Conservation (phyloP, 495 filamentous ascomycete genomes). For the Geopyxis carbonaria region DNA sequence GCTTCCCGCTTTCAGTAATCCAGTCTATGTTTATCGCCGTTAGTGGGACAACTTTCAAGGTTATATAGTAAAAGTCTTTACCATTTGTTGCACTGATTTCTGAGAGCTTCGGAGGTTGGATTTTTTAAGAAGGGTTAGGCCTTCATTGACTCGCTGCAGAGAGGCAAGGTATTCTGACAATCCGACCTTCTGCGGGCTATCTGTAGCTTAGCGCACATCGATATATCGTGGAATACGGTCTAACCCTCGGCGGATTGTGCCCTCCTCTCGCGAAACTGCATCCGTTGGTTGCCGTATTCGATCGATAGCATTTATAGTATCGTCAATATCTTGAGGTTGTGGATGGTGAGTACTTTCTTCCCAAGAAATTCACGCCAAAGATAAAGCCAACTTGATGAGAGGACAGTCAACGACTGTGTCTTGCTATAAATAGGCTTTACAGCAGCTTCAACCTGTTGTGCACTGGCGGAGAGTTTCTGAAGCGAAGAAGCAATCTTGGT, state of each 20-base stretch:
- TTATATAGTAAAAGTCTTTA: conserved; percentile 1
- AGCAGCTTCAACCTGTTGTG: conserved; percentile 75
- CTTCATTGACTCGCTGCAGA: conserved; percentile 70
- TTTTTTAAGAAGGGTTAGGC: conserved; percentile 59
- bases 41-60: conserved; percentile 9
- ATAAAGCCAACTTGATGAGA: conserved; percentile 48
- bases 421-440: conserved; percentile 87
- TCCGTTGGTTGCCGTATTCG: conserved; percentile 74
- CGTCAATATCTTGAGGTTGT: conserved; percentile 81
- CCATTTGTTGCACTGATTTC: conserved; percentile 57
- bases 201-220: neutral
- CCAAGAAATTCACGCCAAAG: neutral
- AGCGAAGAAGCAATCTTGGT: conserved; percentile 88
- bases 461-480: conserved; percentile 65
- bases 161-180: conserved; percentile 75
- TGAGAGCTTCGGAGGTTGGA: conserved; percentile 85
- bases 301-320: conserved; percentile 70
- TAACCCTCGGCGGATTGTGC: conserved; percentile 69
- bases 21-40: conserved; percentile 38
- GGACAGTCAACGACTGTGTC: conserved; percentile 68
- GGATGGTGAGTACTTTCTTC: conserved; percentile 6
- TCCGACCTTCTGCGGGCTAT: conserved; percentile 57
- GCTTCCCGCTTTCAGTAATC: conserved; percentile 58
- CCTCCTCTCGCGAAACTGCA: conserved; percentile 73
- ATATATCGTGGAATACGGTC: conserved; percentile 8